Evolutionary conservation across 768 basidiomycete species (phyloP).

Genomic region (Termitomyces sp.): DNA sequence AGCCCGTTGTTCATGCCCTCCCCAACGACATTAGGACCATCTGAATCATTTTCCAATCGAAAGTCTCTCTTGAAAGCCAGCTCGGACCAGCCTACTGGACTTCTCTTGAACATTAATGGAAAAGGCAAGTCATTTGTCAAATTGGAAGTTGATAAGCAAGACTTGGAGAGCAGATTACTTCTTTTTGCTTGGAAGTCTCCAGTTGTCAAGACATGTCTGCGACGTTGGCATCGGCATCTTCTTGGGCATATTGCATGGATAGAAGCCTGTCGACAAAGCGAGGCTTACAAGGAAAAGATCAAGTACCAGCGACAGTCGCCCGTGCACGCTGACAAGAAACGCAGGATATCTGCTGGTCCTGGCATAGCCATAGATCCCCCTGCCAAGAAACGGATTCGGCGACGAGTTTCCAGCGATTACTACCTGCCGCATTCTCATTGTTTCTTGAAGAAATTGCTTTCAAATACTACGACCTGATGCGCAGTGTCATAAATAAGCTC

Average conservation of each 20-base stretch:
- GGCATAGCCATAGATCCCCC: constrained; percentile 16
- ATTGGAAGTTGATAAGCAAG: constrained; percentile 25
- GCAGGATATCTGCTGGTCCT: constrained; percentile 21
- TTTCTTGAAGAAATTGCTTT: no score
- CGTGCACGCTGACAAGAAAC: constrained; percentile 25
- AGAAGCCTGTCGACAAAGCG: constrained; percentile 56
- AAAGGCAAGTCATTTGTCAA: constrained; percentile 17
- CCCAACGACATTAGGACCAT: no score
- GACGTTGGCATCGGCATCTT: constrained; percentile 40
- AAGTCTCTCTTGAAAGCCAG: no score
- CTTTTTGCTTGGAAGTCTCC: constrained; percentile 34
- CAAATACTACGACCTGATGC: no score
- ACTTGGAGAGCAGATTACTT: constrained; percentile 34
- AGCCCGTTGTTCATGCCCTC: no score
- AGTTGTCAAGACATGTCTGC: constrained; percentile 36
- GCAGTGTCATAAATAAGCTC: no score
- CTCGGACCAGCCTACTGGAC: no score
- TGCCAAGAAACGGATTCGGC: constrained; percentile 33
- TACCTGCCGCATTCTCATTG: constrained; percentile 42
- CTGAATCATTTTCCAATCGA: no score
- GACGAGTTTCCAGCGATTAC: constrained; percentile 39
- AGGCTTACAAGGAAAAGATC: constrained; percentile 54
- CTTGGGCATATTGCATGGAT: constrained; percentile 47
- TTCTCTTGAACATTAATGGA: no score
- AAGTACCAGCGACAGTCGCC: constrained; percentile 15